Evolutionary conservation across 345 rosid species (phyloP).

Genomic region (Nasturtium officinale): DNA sequence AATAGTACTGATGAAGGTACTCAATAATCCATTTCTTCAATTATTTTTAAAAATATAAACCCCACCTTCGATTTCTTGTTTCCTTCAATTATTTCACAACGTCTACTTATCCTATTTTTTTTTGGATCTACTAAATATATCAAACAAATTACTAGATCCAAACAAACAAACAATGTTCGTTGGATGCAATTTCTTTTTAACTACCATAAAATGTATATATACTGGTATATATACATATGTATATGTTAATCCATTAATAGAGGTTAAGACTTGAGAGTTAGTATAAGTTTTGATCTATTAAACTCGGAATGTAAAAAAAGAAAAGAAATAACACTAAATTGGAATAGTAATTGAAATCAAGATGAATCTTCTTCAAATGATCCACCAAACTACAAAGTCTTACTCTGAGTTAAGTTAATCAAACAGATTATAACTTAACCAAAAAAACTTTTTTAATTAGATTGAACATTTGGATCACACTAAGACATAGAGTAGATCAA

Average conservation of each 20-base stretch:
- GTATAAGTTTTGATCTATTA: background rate
- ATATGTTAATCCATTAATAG: background rate
- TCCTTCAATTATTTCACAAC: conserved; percentile 42
- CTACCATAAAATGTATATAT: background rate
- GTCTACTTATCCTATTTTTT: conserved; percentile 16
- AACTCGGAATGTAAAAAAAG: background rate
- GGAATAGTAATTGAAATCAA: conserved; percentile 8
- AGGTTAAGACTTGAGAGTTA: background rate
- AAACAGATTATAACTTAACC: conserved; percentile 17
- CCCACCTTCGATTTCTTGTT: conserved; percentile 43
- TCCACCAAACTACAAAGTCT: conserved; percentile 35
- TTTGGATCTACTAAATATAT: background rate
- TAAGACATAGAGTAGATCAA: conserved; percentile 29
- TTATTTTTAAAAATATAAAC: conserved; percentile 29
- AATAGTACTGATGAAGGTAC: conserved; percentile 35
- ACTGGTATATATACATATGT: too few species aligned
- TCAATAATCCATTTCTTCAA: conserved; percentile 34
- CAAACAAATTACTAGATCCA: conserved; percentile 16
- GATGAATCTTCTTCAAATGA: conserved; percentile 25
- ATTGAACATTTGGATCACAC: conserved; percentile 26
- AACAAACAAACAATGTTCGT: background rate
- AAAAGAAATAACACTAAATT: background rate
- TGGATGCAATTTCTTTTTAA: conserved; percentile 1
- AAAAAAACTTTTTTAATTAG: conserved; percentile 23
- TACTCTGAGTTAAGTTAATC: conserved; percentile 31